Base-by-base conservation (phyloP, 352 stramenopile genomes). In the Phytophthora podocarpi region DNA sequence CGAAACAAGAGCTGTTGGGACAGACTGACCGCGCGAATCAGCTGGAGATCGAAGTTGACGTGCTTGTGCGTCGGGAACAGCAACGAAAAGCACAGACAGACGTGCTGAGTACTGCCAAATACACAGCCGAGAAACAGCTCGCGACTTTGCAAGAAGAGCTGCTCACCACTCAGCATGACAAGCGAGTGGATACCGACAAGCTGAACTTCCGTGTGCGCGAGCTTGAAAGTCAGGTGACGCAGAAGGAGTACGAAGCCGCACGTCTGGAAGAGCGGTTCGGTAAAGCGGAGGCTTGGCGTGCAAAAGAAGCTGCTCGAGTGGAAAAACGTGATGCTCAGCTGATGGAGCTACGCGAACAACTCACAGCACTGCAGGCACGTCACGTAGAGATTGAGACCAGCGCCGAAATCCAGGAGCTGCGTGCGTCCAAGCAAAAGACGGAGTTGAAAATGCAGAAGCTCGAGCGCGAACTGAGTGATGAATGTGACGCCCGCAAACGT, bases 201-300 rank as follows among this genome's bases (percentile, higher is more conserved):
- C 51, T 82, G 35, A 77, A 37, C 30, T 81, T 75, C 49, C 68
- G 65, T 1, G 37, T 79, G 15, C 77, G 74, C 10, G 77, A 84
- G 20, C 57, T 87, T 6, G 77, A 87, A 58, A 77, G 63, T 13
- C 64, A 75, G 20, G 60, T 81, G 39, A 66, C 72, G 0, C 74
- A 82, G 51, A 85, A 79, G 39, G 77, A 87, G 21, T 87, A 87
- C 51, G 77, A 87, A 58, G 47, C 64, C 12, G 49, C 55, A 16
- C 67, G 72, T 9, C 46, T 79, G 7, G 67, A 85, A 54, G 76
- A 85, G 48, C 64, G 64, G 18, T 85, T 82, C 45, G 53, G 63
- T 15, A 82, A 76, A 54, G 76, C 76, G 1, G 76, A 85, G 53
- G 51, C 70, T 10, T 85, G 76, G 76, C 66, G 72, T 8, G 52